Conservation (phyloP, 176 grass and related monocot genomes). For the Carex cristatella region DNA sequence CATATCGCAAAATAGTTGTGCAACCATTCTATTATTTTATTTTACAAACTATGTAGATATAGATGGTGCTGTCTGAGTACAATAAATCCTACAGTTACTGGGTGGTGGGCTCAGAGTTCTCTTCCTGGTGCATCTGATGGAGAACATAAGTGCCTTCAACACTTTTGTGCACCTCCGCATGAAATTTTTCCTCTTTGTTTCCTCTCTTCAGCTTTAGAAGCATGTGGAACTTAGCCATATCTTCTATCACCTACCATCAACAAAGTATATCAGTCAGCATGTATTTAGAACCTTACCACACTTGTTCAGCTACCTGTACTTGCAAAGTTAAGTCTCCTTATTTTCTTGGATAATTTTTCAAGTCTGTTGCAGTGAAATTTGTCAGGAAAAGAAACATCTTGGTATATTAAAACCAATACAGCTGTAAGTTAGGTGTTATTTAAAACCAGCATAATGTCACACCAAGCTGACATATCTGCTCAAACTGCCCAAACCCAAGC, state of each 20-base stretch:
- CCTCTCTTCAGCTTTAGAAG: conserved; percentile 91
- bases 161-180: conserved; percentile 84
- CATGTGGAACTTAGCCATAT: conserved; percentile 60
- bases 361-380: background rate
- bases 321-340: background rate
- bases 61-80: background rate
- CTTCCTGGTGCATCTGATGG: conserved; percentile 53
- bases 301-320: background rate
- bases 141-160: conserved; percentile 73
- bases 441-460: background rate
- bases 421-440: background rate
- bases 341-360: background rate
- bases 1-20: background rate
- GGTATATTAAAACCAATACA: background rate
- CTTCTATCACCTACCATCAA: conserved; percentile 47
- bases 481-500: background rate
- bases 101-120: conserved; percentile 41
- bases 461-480: background rate
- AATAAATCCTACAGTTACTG: conserved; percentile 22
- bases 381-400: background rate
- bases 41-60: conserved; percentile 1
- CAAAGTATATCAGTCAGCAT: background rate
- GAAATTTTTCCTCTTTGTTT: conserved; percentile 73
- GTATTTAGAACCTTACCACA: background rate
- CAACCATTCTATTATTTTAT: background rate